These are phyloP conservation scores for Lactarius pseudohatsudake DNA, from an alignment of 768 basidiomycete species.

Conservation along the genomic window DNA sequence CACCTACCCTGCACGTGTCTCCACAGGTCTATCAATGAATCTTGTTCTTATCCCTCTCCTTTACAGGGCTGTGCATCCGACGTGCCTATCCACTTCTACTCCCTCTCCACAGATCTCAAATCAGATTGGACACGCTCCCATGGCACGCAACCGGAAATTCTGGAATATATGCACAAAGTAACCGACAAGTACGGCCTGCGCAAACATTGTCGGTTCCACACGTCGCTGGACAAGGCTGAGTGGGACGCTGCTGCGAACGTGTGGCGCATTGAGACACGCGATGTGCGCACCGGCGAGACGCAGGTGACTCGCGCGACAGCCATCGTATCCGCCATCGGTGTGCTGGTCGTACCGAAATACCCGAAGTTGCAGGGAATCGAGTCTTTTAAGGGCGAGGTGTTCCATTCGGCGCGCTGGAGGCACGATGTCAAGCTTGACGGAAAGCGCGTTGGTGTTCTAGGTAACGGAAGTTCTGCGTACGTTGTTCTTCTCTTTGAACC, in stretches of 20 bases:
- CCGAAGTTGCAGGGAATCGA: conserved; percentile 34
- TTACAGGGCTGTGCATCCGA: conserved; percentile 33
- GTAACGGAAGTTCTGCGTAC: conserved; percentile 60
- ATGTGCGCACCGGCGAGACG: conserved; percentile 18
- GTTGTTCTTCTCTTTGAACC: not conserved
- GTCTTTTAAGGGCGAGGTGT: conserved; percentile 50
- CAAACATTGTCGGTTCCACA: conserved; percentile 31
- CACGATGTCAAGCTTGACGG: conserved; percentile 51
- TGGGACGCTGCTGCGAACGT: conserved; percentile 33
- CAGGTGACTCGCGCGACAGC: conserved; percentile 29
- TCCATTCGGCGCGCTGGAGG: conserved; percentile 58
- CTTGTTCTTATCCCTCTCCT: not conserved
- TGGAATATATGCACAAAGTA: conserved; percentile 32
- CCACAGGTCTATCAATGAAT: not conserved
- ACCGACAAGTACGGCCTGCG: conserved; percentile 30
- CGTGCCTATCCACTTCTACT: conserved; percentile 31
- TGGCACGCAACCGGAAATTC: conserved; percentile 34
- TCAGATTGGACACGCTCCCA: conserved; percentile 32
- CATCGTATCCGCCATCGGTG: conserved; percentile 36
- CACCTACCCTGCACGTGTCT: conserved; percentile 29
- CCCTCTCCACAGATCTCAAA: conserved; percentile 34
- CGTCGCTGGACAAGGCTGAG: conserved; percentile 31
- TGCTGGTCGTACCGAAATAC: conserved; percentile 32
- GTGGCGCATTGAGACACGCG: conserved; percentile 33
- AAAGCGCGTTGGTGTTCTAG: conserved; percentile 58